These are phyloP conservation scores for Cladosporium phlei DNA, from an alignment of 2,329 filamentous ascomycete species.

Conservation along the genomic window DNA sequence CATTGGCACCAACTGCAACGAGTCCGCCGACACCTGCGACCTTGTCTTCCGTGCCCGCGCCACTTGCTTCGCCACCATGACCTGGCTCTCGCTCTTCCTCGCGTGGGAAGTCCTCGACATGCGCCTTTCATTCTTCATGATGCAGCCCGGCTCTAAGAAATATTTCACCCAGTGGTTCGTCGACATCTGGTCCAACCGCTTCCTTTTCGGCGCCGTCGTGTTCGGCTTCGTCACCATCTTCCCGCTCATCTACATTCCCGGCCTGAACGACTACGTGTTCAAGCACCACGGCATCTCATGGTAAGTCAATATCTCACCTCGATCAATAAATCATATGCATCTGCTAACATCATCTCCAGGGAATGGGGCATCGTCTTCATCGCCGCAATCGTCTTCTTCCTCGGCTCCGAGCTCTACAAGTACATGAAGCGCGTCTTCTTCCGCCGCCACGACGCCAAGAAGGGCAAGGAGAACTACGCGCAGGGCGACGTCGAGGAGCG, in stretches of 20 bases:
- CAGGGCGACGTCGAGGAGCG: conserved; percentile 9
- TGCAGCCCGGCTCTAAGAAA: conserved; percentile 58
- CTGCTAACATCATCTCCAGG: conserved; percentile 3
- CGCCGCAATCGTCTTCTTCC: conserved; percentile 57
- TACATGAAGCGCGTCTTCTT: conserved; percentile 52
- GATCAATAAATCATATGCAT: not conserved
- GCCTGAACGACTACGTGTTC: conserved; percentile 61
- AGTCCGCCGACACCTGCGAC: conserved; percentile 53
- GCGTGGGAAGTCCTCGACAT: conserved; percentile 75
- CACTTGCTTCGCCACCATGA: conserved; percentile 68
- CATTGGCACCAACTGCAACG: conserved; percentile 59
- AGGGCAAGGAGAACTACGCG: conserved; percentile 12
- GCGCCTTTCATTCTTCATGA: conserved; percentile 69
- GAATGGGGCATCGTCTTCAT: conserved; percentile 67
- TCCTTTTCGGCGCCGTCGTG: conserved; percentile 48
- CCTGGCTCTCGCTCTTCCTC: conserved; percentile 71
- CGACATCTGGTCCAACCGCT: conserved; percentile 68
- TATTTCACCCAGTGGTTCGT: conserved; percentile 63
- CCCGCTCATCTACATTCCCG: conserved; percentile 59
- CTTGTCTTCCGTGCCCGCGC: conserved; percentile 66
- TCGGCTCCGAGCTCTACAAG: conserved; percentile 63
- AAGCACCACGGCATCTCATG: conserved; percentile 61
- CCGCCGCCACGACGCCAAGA: conserved; percentile 13
- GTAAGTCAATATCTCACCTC: conserved; percentile 26
- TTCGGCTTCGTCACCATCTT: conserved; percentile 44